Evolutionary conservation across 495 filamentous ascomycete species (phyloP).

Genomic region (Penicillium robsamsonii): DNA sequence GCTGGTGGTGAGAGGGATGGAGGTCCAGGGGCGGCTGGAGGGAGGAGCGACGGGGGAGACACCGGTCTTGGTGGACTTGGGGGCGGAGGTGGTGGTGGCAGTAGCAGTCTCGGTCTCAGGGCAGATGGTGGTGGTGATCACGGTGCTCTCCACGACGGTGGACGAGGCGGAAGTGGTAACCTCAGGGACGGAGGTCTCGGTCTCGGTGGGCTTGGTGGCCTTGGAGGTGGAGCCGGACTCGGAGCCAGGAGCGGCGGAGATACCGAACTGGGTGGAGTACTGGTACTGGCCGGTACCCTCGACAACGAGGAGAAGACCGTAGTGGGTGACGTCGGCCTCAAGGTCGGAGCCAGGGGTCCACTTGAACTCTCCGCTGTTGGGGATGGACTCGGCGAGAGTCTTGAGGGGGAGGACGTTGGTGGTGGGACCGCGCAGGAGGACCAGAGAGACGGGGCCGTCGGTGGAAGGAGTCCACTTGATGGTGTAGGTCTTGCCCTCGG

Average conservation of each 20-base stretch:
- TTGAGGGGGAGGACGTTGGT: slow-evolving; percentile 53
- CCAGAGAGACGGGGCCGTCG: slow-evolving; percentile 52
- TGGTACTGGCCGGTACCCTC: slow-evolving; percentile 63
- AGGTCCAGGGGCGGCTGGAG: slow-evolving; percentile 15
- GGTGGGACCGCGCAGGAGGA: slow-evolving; percentile 62
- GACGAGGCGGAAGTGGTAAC: slow-evolving; percentile 13
- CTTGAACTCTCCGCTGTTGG: slow-evolving; percentile 56
- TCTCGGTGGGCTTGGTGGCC: slow-evolving; percentile 4
- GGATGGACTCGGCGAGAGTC: slow-evolving; percentile 54
- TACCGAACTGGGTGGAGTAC: slow-evolving; percentile 68
- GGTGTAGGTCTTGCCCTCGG: slow-evolving; percentile 53
- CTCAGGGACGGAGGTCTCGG: neutral
- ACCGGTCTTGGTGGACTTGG: slow-evolving; percentile 16
- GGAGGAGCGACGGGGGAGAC: slow-evolving; percentile 21
- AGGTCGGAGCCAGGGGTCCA: slow-evolving; percentile 57
- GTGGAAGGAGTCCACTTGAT: slow-evolving; percentile 60
- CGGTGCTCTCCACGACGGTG: slow-evolving; percentile 24
- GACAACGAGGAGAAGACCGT: slow-evolving; percentile 65
- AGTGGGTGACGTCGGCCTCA: slow-evolving; percentile 51
- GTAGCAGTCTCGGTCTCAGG: slow-evolving; percentile 21
- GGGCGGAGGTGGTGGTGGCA: slow-evolving; percentile 14
- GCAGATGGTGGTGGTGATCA: slow-evolving; percentile 27
- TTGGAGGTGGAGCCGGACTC: slow-evolving; percentile 10
- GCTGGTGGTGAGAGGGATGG: slow-evolving; percentile 20
- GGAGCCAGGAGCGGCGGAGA: slow-evolving; percentile 47